A percentile compares a stretch with the other conserved stretches of the same genome.
Conservation (phyloP, 1,139 yeast species). For the Yamadazyma jaroonii region DNA sequence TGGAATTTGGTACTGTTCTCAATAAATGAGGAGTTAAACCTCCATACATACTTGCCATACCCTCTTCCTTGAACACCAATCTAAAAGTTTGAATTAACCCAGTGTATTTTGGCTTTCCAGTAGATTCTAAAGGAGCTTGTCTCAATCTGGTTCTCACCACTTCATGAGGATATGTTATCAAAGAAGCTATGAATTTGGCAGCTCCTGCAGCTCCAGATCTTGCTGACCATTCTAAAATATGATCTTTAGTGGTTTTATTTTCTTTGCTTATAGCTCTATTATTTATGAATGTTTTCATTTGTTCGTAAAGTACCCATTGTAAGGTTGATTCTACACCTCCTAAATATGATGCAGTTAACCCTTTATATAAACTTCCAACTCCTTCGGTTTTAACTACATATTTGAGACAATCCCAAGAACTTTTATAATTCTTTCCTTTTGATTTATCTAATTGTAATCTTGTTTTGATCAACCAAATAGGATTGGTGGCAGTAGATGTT, state of each 20-base stretch:
- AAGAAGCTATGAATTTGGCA: conserved; percentile 90
- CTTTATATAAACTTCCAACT: conserved; percentile 73
- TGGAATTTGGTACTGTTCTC: conserved; percentile 96
- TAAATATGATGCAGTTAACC: conserved; percentile 88
- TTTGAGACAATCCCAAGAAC: conserved; percentile 80
- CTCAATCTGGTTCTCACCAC: conserved; percentile 93
- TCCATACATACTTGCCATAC: conserved; percentile 90
- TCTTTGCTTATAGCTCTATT: conserved; percentile 51
- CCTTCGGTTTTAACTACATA: conserved; percentile 79
- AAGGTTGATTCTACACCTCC: conserved; percentile 93
- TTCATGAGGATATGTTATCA: conserved; percentile 95
- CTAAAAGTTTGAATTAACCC: conserved; percentile 87
- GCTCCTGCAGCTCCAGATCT: conserved; percentile 98
- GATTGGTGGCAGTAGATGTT: conserved; percentile 97
- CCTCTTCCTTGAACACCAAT: conserved; percentile 84
- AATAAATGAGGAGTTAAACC: conserved; percentile 95
- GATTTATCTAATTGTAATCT: conserved; percentile 85
- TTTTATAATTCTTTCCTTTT: conserved; percentile 64
- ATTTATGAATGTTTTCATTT: conserved; percentile 74
- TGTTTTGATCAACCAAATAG: conserved; percentile 98
- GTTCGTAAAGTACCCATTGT: conserved; percentile 97
- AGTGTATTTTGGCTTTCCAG: conserved; percentile 83
- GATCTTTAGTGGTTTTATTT: conserved; percentile 55
- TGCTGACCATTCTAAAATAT: conserved; percentile 86
- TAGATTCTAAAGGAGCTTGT: conserved; percentile 78